Conservation (phyloP, 768 basidiomycete genomes). For the Tephrocybe sp. region DNA sequence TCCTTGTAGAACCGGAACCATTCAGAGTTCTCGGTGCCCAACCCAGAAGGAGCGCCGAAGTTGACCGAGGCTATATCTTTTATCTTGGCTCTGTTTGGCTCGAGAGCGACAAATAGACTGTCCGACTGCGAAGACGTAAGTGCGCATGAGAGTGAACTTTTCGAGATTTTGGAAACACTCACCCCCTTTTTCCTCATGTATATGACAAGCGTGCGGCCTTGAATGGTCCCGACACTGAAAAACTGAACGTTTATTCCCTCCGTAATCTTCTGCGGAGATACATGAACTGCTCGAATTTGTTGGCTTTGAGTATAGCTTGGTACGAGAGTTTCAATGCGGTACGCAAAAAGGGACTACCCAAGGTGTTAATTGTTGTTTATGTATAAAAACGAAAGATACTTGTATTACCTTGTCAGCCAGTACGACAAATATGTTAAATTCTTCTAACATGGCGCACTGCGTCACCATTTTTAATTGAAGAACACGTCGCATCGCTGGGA, state of each 20-base stretch:
- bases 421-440: slow-evolving; percentile 94
- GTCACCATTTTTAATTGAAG: slow-evolving; percentile 91
- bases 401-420: slow-evolving; percentile 77
- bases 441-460: slow-evolving; percentile 92
- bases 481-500: slow-evolving; percentile 82
- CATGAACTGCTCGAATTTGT: slow-evolving; percentile 53
- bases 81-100: slow-evolving; percentile 86
- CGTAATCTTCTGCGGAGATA: slow-evolving; percentile 82
- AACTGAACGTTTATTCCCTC: slow-evolving; percentile 91
- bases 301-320: slow-evolving; percentile 49
- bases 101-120: slow-evolving; percentile 91
- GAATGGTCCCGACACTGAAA: slow-evolving; percentile 88
- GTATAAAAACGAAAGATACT: not conserved
- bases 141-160: not conserved
- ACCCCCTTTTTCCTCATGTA: slow-evolving; percentile 94
- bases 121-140: slow-evolving; percentile 52
- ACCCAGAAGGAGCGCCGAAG: slow-evolving; percentile 68
- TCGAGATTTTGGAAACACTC: slow-evolving; percentile 11
- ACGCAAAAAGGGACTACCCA: slow-evolving; percentile 77
- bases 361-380: not conserved
- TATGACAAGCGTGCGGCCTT: slow-evolving; percentile 84
- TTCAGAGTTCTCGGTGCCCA: slow-evolving; percentile 79
- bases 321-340: slow-evolving; percentile 88
- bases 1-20: slow-evolving; percentile 95
- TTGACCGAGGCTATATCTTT: slow-evolving; percentile 69